Conservation (phyloP, 352 stramenopile species). For the Phytophthora agathidicida region DNA sequence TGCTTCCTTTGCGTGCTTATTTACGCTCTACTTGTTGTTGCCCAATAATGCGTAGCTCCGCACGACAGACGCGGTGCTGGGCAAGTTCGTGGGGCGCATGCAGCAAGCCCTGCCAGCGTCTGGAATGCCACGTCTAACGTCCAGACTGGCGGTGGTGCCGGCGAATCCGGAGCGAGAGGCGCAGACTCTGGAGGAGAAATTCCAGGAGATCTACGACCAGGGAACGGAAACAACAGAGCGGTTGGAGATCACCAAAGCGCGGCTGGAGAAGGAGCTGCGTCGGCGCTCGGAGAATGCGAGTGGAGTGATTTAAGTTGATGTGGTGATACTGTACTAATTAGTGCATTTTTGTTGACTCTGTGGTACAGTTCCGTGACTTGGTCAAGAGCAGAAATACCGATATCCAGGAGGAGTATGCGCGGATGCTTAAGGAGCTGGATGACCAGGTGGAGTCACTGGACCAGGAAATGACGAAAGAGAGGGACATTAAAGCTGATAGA, state of each 20-base stretch:
- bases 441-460: slow-evolving; percentile 59
- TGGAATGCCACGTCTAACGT: slow-evolving; percentile 63
- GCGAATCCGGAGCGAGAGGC: slow-evolving; percentile 36
- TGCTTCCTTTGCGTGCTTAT: background rate
- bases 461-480: slow-evolving; percentile 58
- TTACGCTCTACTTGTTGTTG: background rate
- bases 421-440: slow-evolving; percentile 76
- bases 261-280: slow-evolving; percentile 69
- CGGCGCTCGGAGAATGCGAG: slow-evolving; percentile 51
- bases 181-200: slow-evolving; percentile 50
- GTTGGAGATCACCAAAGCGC: slow-evolving; percentile 65
- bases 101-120: slow-evolving; percentile 43
- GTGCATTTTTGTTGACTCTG: background rate
- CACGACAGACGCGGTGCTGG: slow-evolving; percentile 54
- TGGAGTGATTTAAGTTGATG: background rate
- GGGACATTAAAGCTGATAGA: slow-evolving; percentile 20
- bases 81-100: slow-evolving; percentile 46
- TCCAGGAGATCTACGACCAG: slow-evolving; percentile 59
- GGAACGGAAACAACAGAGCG: slow-evolving; percentile 69
- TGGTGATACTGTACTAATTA: background rate
- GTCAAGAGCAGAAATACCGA: slow-evolving; percentile 74
- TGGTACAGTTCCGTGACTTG: slow-evolving; percentile 59
- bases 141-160: slow-evolving; percentile 62
- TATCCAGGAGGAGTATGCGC: slow-evolving; percentile 78
- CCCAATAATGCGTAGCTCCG: slow-evolving; percentile 52